A percentile compares a stretch with the other conserved stretches of the same genome.
Conservation (phyloP, 1,284 basidiomycete species). For the Ustilago nuda region DNA sequence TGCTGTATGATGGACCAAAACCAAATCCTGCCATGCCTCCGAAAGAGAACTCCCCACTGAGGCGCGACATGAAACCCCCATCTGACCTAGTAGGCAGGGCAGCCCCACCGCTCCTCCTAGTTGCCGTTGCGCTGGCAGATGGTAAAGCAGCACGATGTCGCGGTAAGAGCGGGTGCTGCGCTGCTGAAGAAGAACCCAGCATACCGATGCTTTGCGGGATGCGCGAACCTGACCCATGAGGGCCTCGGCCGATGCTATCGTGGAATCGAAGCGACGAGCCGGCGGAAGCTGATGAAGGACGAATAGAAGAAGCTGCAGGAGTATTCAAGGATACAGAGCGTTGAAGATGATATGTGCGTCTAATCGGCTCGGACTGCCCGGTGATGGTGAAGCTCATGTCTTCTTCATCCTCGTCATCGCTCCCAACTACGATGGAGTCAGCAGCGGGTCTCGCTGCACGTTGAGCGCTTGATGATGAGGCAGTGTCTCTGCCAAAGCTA, state of each 20-base stretch:
- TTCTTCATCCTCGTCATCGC: constrained; percentile 48
- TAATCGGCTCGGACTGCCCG: constrained; percentile 21
- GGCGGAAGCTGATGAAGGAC: neutral
- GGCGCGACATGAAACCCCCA: constrained; percentile 16
- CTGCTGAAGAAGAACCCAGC: constrained; percentile 18
- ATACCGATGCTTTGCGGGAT: constrained; percentile 27
- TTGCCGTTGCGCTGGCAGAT: constrained; percentile 21
- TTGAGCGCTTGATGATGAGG: constrained; percentile 6
- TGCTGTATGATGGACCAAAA: constrained; percentile 22
- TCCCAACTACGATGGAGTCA: constrained; percentile 35
- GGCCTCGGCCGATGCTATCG: constrained; percentile 39
- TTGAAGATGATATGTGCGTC: constrained; percentile 12
- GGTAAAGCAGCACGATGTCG: constrained; percentile 30
- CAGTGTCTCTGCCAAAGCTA: neutral
- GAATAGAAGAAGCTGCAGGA: constrained; percentile 3
- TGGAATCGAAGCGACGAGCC: constrained; percentile 30
- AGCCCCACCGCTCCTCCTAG: constrained; percentile 13
- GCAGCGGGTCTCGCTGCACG: neutral
- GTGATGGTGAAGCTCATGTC: constrained; percentile 40
- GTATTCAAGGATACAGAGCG: constrained; percentile 10
- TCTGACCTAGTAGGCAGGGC: neutral
- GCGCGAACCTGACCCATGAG: constrained; percentile 27
- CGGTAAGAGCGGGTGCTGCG: constrained; percentile 23
- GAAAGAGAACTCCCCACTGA: constrained; percentile 20
- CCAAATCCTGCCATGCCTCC: constrained; percentile 21